Percentiles rank a stretch among this genome's conserved stretches.
Conservation (phyloP, 2,329 filamentous ascomycete genomes). For the Tolypocladium paradoxum region DNA sequence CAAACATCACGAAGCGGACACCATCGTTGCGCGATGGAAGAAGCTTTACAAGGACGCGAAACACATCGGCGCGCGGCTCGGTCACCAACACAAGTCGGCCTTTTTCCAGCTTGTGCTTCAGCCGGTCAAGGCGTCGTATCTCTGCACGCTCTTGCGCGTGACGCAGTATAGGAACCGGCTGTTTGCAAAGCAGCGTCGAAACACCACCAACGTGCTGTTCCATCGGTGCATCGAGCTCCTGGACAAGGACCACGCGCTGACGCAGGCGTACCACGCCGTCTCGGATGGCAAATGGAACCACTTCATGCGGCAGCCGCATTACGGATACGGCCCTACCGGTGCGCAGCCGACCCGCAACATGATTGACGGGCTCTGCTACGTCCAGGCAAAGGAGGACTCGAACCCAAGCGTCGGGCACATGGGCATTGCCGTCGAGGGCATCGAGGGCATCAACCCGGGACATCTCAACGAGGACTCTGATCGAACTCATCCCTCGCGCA, state of each 20-base stretch:
- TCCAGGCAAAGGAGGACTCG: slow-evolving; percentile 37
- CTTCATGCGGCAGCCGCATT: slow-evolving; percentile 39
- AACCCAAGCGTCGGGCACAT: slow-evolving; percentile 32
- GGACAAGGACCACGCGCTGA: slow-evolving; percentile 38
- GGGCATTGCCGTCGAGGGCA: slow-evolving; percentile 20
- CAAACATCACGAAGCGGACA: slow-evolving; percentile 50
- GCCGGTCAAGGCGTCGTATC: slow-evolving; percentile 45
- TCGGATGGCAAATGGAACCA: slow-evolving; percentile 45
- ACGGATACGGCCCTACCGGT: slow-evolving; percentile 26
- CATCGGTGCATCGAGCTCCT: slow-evolving; percentile 38
- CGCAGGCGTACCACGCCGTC: slow-evolving; percentile 38
- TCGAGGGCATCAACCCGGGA: slow-evolving; percentile 22
- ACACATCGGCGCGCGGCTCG: slow-evolving; percentile 31
- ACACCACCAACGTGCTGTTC: slow-evolving; percentile 40
- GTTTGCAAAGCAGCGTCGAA: slow-evolving; percentile 45
- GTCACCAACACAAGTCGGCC: slow-evolving; percentile 32
- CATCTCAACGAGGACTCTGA: slow-evolving; percentile 43
- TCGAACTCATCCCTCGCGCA: slow-evolving; percentile 30
- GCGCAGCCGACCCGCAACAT: slow-evolving; percentile 39
- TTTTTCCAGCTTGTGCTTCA: slow-evolving; percentile 53
- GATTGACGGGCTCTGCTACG: slow-evolving; percentile 41
- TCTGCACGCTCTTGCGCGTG: slow-evolving; percentile 38
- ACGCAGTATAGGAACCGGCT: slow-evolving; percentile 38
- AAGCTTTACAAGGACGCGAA: slow-evolving; percentile 32
- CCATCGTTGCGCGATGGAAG: slow-evolving; percentile 41